Evolutionary conservation across 164 flowering plant species (phyloP).

Genomic region (Vitis vinifera): DNA sequence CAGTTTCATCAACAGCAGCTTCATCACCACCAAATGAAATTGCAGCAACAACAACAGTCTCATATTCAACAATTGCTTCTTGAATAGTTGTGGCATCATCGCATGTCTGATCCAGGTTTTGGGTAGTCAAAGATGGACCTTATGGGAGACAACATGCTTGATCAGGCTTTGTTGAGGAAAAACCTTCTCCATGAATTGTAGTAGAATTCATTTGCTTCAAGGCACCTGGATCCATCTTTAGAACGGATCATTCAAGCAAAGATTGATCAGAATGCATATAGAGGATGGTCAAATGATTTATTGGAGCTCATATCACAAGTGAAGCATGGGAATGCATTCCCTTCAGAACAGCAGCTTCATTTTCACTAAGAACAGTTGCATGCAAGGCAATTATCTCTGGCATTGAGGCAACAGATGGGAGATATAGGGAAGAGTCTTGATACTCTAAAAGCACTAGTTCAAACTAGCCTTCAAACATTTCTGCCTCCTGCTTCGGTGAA

Average conservation of each 20-base stretch:
- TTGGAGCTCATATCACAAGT: conserved; percentile 1
- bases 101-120: conserved; percentile 3
- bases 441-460: no score
- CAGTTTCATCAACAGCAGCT: conserved; percentile 1
- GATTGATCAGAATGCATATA: background rate
- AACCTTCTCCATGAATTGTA: background rate
- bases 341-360: conserved; percentile 5
- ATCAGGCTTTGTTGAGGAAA: conserved; percentile 2
- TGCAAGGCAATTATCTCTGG: conserved; percentile 3
- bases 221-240: conserved; percentile 6
- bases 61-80: conserved; percentile 2
- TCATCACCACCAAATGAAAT: conserved; percentile 3
- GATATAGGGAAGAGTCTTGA: background rate
- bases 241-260: conserved; percentile 5
- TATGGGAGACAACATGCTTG: conserved; percentile 1
- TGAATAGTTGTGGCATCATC: conserved; percentile 2
- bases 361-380: conserved; percentile 3
- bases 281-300: background rate
- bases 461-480: no score
- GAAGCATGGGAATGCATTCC: background rate
- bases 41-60: conserved; percentile 3
- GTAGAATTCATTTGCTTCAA: conserved; percentile 1
- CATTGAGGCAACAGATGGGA: conserved; percentile 4
- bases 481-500: no score
- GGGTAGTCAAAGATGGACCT: background rate